Evolutionary conservation across 352 stramenopile species (phyloP).

Genomic region (Pythium folliculosum): DNA sequence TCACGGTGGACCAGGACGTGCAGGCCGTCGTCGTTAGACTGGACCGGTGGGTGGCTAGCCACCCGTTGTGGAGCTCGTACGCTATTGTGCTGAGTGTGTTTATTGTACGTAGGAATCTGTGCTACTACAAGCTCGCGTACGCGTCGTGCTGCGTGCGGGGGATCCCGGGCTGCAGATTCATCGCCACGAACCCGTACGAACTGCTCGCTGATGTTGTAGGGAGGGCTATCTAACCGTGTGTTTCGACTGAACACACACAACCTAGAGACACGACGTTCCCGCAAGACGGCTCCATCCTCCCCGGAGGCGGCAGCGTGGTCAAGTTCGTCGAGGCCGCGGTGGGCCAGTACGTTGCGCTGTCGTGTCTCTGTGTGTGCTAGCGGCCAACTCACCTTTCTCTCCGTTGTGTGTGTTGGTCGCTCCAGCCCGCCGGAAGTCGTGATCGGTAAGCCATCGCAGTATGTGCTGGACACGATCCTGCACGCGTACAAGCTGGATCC

Average conservation of each 20-base stretch:
- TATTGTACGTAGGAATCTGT: constrained; percentile 67
- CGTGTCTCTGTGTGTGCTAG: too few relatives aligned
- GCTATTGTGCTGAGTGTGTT: too few relatives aligned
- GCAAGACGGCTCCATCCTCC: constrained; percentile 69
- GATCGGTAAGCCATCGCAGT: constrained; percentile 83
- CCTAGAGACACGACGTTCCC: constrained; percentile 76
- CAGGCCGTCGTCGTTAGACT: constrained; percentile 79
- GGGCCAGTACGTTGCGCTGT: constrained; percentile 47
- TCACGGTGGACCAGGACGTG: constrained; percentile 65
- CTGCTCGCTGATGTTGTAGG: too few relatives aligned
- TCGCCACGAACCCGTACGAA: constrained; percentile 78
- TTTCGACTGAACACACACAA: too few relatives aligned
- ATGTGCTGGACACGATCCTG: constrained; percentile 79
- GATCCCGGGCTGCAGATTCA: constrained; percentile 78
- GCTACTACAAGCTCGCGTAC: constrained; percentile 88
- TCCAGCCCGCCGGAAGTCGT: constrained; percentile 65
- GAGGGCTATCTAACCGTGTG: too few relatives aligned
- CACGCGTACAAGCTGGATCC: constrained; percentile 65
- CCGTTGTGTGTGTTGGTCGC: neutral
- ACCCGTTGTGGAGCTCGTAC: too few relatives aligned
- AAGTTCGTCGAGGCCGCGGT: constrained; percentile 67
- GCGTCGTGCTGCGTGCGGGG: constrained; percentile 70
- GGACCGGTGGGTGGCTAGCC: constrained; percentile 60
- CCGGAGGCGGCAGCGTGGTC: constrained; percentile 68
- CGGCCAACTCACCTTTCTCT: neutral